These are phyloP conservation scores for Fusarium sp. DNA, from an alignment of 2,329 filamentous ascomycete genomes.

Conservation along the genomic window DNA sequence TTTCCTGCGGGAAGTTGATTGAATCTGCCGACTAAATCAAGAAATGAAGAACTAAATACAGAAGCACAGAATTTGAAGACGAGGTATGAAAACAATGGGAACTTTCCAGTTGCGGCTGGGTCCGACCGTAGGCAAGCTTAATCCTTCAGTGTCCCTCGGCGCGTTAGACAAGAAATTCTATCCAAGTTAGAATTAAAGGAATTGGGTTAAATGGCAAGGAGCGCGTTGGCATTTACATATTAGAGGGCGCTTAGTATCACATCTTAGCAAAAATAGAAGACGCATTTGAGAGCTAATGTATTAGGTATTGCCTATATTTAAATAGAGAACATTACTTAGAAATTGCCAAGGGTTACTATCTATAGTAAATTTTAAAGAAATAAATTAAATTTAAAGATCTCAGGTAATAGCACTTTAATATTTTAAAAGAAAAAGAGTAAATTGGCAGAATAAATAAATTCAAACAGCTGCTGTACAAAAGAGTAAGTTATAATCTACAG, in stretches of 20 bases:
- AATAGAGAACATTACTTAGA: neutral
- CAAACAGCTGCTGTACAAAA: neutral
- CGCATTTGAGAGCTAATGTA: accelerated
- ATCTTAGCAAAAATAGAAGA: neutral
- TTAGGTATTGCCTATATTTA: neutral
- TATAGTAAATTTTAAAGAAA: accelerated
- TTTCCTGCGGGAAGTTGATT: too few relatives aligned
- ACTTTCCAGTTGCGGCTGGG: constrained; percentile 2
- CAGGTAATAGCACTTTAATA: accelerated
- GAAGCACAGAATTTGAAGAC: neutral
- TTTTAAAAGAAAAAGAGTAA: too few relatives aligned
- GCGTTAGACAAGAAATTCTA: accelerated
- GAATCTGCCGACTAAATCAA: too few relatives aligned
- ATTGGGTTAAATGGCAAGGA: neutral
- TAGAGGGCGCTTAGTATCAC: accelerated
- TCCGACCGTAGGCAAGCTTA: neutral
- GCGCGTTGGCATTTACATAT: accelerated
- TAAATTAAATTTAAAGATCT: too few relatives aligned
- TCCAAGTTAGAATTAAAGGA: neutral
- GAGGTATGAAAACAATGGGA: too few relatives aligned
- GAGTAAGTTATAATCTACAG: neutral
- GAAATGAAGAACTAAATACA: neutral
- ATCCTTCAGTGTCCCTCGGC: accelerated
- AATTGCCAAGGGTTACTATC: accelerated
- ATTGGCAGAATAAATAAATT: too few relatives aligned